A percentile compares a stretch with the other conserved stretches of the same genome.
phyloP scores from a whole-genome alignment of 2,329 filamentous ascomycete species.

The Aspergillus brunneoviolaceus region DNA sequence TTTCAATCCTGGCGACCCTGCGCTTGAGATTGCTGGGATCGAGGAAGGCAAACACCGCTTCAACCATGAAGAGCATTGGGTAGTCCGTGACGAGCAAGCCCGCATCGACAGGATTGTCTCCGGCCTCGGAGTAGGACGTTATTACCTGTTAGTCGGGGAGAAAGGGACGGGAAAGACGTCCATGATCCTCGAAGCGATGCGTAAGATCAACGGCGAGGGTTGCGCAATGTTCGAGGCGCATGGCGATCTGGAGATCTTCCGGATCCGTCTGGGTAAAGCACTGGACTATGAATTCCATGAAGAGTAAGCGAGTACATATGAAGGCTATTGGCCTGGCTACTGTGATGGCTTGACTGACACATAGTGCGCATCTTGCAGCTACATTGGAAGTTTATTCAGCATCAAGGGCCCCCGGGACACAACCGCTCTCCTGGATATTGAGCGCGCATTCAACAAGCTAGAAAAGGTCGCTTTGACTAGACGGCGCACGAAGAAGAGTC shows the following conservation, averaged over 20 bases:
- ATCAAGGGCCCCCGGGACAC: conserved; percentile 90
- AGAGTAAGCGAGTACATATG: conserved; percentile 61
- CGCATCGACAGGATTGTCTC: conserved; percentile 79
- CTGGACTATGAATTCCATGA: conserved; percentile 97
- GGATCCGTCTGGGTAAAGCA: conserved; percentile 86
- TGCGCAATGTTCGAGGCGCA: conserved; percentile 97
- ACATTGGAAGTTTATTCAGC: conserved; percentile 89
- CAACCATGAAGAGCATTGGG: conserved; percentile 66
- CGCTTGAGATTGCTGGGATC: conserved; percentile 72
- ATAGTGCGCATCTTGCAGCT: conserved; percentile 28
- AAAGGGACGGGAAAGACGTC: conserved; percentile 96
- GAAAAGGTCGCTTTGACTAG: conserved; percentile 82
- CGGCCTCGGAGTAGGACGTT: conserved; percentile 73
- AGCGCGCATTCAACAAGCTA: conserved; percentile 94
- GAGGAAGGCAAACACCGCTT: conserved; percentile 39
- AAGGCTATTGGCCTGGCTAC: background rate
- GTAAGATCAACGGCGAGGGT: conserved; percentile 82
- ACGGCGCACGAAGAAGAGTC: conserved; percentile 61
- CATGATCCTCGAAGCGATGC: conserved; percentile 95
- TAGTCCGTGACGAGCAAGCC: conserved; percentile 76
- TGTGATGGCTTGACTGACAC: background rate
- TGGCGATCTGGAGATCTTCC: conserved; percentile 90
- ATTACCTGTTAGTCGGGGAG: conserved; percentile 88
- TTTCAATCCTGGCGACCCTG: conserved; percentile 88
- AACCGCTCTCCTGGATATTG: conserved; percentile 89